Percentiles rank a stretch among this genome's conserved stretches.
Conservation (phyloP, 345 rosid species). For the Eucalyptus melliodora region DNA sequence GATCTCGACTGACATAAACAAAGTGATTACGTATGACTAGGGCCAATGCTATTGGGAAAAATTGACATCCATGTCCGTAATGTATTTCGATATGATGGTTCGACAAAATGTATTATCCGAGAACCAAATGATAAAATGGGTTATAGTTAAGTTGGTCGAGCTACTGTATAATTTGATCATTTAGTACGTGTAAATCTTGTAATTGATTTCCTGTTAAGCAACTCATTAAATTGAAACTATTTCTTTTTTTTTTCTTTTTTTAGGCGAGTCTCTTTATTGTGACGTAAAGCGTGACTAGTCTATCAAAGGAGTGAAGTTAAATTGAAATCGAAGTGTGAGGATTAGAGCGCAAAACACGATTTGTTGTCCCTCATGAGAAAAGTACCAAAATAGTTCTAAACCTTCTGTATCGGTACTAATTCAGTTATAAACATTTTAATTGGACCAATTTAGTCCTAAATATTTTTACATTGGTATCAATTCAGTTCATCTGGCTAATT, state of each 20-base stretch:
- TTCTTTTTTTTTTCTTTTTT: too few species aligned
- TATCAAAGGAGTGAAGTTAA: background rate
- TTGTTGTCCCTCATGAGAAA: background rate
- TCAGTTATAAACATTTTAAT: too few species aligned
- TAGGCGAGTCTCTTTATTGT: background rate
- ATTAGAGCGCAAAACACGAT: background rate
- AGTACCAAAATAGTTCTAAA: too few species aligned
- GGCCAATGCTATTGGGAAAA: background rate
- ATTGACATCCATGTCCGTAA: background rate
- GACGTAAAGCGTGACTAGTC: background rate
- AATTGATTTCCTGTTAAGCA: background rate
- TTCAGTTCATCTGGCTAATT: too few species aligned
- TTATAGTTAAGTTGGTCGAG: background rate
- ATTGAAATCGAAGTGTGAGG: background rate
- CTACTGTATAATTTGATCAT: background rate
- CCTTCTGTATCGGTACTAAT: too few species aligned
- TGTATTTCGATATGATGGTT: background rate
- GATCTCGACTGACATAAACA: background rate
- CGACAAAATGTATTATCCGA: background rate
- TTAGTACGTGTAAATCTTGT: background rate
- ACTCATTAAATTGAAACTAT: background rate
- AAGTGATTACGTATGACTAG: background rate
- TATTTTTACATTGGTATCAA: fast-evolving
- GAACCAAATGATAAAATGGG: background rate
- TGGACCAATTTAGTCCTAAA: too few species aligned